A percentile compares a stretch with the other conserved stretches of the same genome.
phyloP scores from a whole-genome alignment of 345 rosid genomes.

The Gossypium anomalum region DNA sequence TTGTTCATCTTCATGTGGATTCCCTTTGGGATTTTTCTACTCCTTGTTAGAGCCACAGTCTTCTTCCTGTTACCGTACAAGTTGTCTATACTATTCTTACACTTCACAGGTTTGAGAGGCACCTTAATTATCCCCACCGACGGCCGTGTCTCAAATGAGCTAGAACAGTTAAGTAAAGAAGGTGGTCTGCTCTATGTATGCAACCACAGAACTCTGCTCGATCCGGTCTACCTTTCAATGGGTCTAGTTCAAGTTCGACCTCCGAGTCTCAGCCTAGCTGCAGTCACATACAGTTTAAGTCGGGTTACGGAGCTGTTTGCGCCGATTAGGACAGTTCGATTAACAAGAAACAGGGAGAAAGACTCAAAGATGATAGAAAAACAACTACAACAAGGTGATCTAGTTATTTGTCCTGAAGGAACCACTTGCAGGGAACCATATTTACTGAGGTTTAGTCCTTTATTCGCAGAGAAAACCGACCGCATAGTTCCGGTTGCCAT shows the following conservation, averaged over 20 bases:
- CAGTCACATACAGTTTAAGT: slow-evolving; percentile 51
- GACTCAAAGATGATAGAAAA: slow-evolving; percentile 32
- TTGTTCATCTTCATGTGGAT: slow-evolving; percentile 32
- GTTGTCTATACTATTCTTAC: slow-evolving; percentile 10
- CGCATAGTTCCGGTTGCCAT: slow-evolving; percentile 49
- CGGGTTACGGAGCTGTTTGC: slow-evolving; percentile 36
- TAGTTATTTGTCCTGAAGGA: slow-evolving; percentile 58
- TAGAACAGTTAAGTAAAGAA: not conserved
- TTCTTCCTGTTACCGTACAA: slow-evolving; percentile 23
- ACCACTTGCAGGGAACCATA: slow-evolving; percentile 65
- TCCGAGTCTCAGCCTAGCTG: slow-evolving; percentile 18
- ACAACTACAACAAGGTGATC: slow-evolving; percentile 33
- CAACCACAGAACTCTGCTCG: slow-evolving; percentile 54
- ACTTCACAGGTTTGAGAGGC: slow-evolving; percentile 20
- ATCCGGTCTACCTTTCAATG: slow-evolving; percentile 40
- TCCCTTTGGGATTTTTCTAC: slow-evolving; percentile 28
- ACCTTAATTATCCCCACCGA: slow-evolving; percentile 4
- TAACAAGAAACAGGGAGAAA: slow-evolving; percentile 37
- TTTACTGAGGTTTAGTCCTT: slow-evolving; percentile 52
- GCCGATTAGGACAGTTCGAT: slow-evolving; percentile 36
- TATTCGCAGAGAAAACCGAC: slow-evolving; percentile 45
- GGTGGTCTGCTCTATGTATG: slow-evolving; percentile 34
- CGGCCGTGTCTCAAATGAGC: not conserved
- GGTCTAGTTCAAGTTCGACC: slow-evolving; percentile 28
- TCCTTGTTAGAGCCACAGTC: slow-evolving; percentile 22